These are phyloP conservation scores for Vairimorpha apis DNA, from an alignment of 371 early-diverging fungal genomes.

Conservation along the genomic window DNA sequence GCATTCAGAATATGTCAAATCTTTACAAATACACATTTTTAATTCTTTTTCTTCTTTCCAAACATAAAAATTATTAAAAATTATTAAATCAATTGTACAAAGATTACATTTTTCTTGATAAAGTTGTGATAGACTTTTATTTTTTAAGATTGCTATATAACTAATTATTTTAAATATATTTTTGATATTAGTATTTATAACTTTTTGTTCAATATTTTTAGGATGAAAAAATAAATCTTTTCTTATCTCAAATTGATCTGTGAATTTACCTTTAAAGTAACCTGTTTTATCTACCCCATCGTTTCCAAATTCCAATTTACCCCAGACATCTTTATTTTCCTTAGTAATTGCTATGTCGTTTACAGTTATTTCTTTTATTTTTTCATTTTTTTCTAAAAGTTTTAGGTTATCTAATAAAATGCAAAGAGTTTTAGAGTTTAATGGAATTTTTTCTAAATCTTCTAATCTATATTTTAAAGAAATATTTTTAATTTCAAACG, in stretches of 20 bases:
- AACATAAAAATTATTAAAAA: not conserved
- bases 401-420: not conserved
- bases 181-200: not conserved
- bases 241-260: not conserved
- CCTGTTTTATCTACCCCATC: not conserved
- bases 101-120: not conserved
- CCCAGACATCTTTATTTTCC: not conserved
- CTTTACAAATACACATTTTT: constrained; percentile 7
- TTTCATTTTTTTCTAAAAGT: not conserved
- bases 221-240: not conserved
- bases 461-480: too few relatives aligned
- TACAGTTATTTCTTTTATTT: not conserved
- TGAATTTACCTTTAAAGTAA: not conserved
- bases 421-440: not conserved
- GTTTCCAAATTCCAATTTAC: not conserved
- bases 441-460: not conserved
- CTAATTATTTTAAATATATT: not conserved
- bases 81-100: not conserved
- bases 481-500: too few relatives aligned
- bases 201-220: not conserved
- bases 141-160: not conserved
- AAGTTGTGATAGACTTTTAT: not conserved
- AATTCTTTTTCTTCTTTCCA: not conserved
- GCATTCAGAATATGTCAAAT: not conserved
- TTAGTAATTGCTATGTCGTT: not conserved